Base-by-base conservation (phyloP, 768 basidiomycete genomes). In the Imleria badia region DNA sequence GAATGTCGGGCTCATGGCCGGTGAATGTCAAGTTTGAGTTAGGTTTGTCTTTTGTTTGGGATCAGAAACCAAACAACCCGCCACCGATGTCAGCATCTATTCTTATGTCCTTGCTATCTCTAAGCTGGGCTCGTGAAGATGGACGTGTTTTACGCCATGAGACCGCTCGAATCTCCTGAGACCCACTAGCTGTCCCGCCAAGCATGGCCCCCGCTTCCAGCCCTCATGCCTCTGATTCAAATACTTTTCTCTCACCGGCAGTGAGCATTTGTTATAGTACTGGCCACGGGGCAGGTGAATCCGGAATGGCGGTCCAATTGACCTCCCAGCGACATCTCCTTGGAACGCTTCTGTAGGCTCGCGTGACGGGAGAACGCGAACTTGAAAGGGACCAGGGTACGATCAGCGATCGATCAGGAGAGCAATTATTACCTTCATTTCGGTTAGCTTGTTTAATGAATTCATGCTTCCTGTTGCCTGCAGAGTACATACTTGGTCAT, bases 331-430 rank as follows among this genome's bases (percentile, higher is more conserved):
- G 12, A 51, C 43, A 10, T 22, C 26, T 40, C 33, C 14, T 23
- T 49, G 23, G 11, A 22, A 19, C 20, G 41, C 40, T 54, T 30
- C n/a, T 26, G 26, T 26, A 3, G 26, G 26, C 26, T 26, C 30
- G n/a, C n/a, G 10, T 34, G 33, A 23, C 34, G 23, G 22, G 35
- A 48, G 30, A 46, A 47, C 20, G 22, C 45, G 26, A 60, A 58
- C 44, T 29, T 38, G 55, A 44, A 54, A 47, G 44, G 26, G 26
- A 26, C 26, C 26, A 26, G 26, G 42, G 45, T 51, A 46, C 39
- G 64, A 68, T 67, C 66, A 48, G 42, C 59, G 64, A 67, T 66
- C 66, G 59, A 56, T 60, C 58, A 54, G 60, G 54, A 58, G 56
- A 56, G 54, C 52, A 59, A 62, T 60, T 53, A 30, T 38, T 49